phyloP scores from a whole-genome alignment of 805 yeast species.

The Ogataea philodendri region DNA sequence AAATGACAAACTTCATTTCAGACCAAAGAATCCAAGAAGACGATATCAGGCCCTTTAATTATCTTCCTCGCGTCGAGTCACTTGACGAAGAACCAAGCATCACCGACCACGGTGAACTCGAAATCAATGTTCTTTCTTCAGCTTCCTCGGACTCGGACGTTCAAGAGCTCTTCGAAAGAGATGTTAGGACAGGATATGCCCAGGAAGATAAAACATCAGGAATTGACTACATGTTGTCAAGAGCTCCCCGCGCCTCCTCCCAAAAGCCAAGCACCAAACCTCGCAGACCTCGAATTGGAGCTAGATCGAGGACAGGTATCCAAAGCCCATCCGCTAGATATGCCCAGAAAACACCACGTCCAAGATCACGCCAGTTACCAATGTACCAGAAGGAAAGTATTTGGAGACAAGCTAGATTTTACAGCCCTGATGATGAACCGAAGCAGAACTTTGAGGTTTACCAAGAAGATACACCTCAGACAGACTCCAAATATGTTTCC shows the following conservation, averaged over 20 bases:
- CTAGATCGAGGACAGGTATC: background rate
- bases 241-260: background rate
- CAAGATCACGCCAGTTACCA: background rate
- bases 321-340: conserved; percentile 1
- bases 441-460: too few species aligned
- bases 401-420: too few species aligned
- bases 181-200: conserved; percentile 21
- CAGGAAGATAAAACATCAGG: conserved; percentile 29
- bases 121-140: conserved; percentile 12
- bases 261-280: background rate
- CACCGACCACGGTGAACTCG: background rate
- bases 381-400: too few species aligned
- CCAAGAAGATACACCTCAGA: too few species aligned
- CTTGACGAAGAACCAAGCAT: background rate
- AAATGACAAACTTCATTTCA: conserved; percentile 16
- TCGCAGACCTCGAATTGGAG: conserved; percentile 3
- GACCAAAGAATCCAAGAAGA: conserved; percentile 11
- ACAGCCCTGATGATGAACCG: too few species aligned
- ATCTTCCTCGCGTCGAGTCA: background rate
- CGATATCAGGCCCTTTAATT: conserved; percentile 6
- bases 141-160: conserved; percentile 15
- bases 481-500: too few species aligned
- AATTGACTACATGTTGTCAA: conserved; percentile 29
- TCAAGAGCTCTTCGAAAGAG: conserved; percentile 8
- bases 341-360: background rate